These are phyloP conservation scores for Blastobotrys ciferrii DNA, from an alignment of 1,139 yeast species.

Conservation along the genomic window DNA sequence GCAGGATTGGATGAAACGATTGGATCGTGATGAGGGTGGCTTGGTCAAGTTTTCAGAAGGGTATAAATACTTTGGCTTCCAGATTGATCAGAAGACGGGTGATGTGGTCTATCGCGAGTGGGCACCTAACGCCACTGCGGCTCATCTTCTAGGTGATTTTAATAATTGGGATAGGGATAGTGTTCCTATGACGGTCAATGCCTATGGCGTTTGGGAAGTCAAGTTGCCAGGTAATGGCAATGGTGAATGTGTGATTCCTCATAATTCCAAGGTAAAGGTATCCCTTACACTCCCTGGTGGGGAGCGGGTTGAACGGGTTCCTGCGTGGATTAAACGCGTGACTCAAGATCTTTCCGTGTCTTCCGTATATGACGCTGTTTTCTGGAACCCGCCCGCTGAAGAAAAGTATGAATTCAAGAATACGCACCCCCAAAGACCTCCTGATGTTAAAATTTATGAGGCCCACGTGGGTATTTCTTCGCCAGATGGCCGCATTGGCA, in stretches of 20 bases:
- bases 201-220: slow-evolving; percentile 69
- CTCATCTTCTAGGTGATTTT: slow-evolving; percentile 84
- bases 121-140: slow-evolving; percentile 81
- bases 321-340: slow-evolving; percentile 87
- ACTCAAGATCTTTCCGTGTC: slow-evolving; percentile 57
- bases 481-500: slow-evolving; percentile 80
- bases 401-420: slow-evolving; percentile 59
- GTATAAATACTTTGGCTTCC: slow-evolving; percentile 74
- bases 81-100: slow-evolving; percentile 52
- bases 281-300: slow-evolving; percentile 66
- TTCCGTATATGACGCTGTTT: slow-evolving; percentile 76
- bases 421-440: slow-evolving; percentile 54
- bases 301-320: slow-evolving; percentile 71
- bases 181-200: slow-evolving; percentile 54
- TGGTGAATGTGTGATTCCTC: slow-evolving; percentile 69
- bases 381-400: slow-evolving; percentile 73
- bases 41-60: slow-evolving; percentile 53
- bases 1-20: slow-evolving; percentile 54
- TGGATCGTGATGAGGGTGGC: slow-evolving; percentile 48
- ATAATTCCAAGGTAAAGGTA: slow-evolving; percentile 76
- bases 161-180: slow-evolving; percentile 69
- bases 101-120: slow-evolving; percentile 71
- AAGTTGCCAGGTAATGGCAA: slow-evolving; percentile 46
- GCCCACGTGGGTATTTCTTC: slow-evolving; percentile 96
- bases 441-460: slow-evolving; percentile 79